phyloP scores from a whole-genome alignment of 805 yeast species.

The Teunomyces atbi region DNA sequence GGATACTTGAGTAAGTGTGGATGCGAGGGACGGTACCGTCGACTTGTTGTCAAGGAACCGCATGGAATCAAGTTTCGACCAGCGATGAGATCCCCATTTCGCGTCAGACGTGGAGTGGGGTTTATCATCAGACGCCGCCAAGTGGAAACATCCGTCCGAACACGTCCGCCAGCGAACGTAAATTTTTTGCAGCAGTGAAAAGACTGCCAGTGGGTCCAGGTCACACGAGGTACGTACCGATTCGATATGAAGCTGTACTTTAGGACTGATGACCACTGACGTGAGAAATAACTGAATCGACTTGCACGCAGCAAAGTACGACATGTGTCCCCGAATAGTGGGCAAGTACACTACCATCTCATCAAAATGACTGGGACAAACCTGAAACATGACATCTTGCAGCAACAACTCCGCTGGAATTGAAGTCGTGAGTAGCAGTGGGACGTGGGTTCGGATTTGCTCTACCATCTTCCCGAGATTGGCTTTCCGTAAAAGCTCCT shows the following conservation, averaged over 20 bases:
- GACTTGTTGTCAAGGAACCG: conserved; percentile 12
- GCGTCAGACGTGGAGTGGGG: conserved; percentile 37
- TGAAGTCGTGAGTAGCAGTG: conserved; percentile 46
- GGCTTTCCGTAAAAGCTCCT: conserved; percentile 35
- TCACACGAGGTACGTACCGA: conserved; percentile 32
- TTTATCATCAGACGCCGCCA: conserved; percentile 17
- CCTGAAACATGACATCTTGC: conserved; percentile 47
- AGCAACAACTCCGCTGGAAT: conserved; percentile 47
- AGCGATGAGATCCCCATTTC: conserved; percentile 38
- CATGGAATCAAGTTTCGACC: conserved; percentile 35
- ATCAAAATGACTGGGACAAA: conserved; percentile 53
- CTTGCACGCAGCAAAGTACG: conserved; percentile 57
- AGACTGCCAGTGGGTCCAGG: conserved; percentile 29
- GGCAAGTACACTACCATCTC: conserved; percentile 52
- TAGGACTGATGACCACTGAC: conserved; percentile 54
- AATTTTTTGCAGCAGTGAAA: conserved; percentile 47
- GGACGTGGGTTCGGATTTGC: conserved; percentile 47
- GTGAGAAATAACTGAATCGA: conserved; percentile 54
- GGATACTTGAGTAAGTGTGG: conserved; percentile 28
- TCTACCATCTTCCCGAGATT: conserved; percentile 57
- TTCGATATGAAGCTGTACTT: conserved; percentile 52
- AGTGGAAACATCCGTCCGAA: conserved; percentile 49
- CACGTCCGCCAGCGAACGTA: conserved; percentile 60
- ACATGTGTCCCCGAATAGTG: conserved; percentile 49
- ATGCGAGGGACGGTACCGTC: conserved; percentile 19